These are phyloP conservation scores for Skeletonema menzelii DNA, from an alignment of 108 stramenopile species.

Conservation along the genomic window DNA sequence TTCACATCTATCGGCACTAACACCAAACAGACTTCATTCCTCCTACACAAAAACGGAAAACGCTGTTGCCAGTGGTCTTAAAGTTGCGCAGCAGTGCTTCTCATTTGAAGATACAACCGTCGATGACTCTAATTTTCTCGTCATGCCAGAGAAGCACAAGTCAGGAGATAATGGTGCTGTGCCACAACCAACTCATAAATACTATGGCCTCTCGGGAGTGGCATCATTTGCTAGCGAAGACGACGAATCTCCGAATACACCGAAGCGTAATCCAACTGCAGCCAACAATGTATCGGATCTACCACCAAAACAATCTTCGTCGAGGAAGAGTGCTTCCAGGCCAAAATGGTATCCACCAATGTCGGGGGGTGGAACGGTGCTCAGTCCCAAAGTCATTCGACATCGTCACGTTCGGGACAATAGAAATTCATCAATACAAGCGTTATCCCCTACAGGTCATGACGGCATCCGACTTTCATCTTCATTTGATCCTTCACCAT, in stretches of 20 bases:
- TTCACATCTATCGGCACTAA: constrained; percentile 5
- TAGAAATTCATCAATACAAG: not conserved
- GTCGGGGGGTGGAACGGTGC: not conserved
- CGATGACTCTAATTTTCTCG: constrained; percentile 27
- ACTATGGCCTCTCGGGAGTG: constrained; percentile 37
- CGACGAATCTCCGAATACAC: not conserved
- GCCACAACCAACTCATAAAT: constrained; percentile 4
- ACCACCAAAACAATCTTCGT: not conserved
- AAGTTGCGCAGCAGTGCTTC: constrained; percentile 42
- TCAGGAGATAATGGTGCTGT: not conserved
- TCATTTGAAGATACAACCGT: constrained; percentile 46
- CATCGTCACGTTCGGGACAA: constrained; percentile 17
- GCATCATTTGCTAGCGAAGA: constrained; percentile 26
- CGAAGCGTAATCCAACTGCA: not conserved
- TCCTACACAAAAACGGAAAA: constrained; percentile 13
- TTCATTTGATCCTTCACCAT: constrained; percentile 16
- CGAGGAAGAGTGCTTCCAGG: not conserved
- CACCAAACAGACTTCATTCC: constrained; percentile 12
- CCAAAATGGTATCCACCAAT: constrained; percentile 6
- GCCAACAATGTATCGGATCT: not conserved
- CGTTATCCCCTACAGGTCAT: not conserved
- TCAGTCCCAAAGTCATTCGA: constrained; percentile 9
- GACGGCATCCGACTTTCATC: constrained; percentile 1
- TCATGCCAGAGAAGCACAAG: constrained; percentile 4
- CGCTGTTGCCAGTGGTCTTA: constrained; percentile 9